Evolutionary conservation across 2,329 filamentous ascomycete species (phyloP).

Genomic region (Mycosphaerella sp.): DNA sequence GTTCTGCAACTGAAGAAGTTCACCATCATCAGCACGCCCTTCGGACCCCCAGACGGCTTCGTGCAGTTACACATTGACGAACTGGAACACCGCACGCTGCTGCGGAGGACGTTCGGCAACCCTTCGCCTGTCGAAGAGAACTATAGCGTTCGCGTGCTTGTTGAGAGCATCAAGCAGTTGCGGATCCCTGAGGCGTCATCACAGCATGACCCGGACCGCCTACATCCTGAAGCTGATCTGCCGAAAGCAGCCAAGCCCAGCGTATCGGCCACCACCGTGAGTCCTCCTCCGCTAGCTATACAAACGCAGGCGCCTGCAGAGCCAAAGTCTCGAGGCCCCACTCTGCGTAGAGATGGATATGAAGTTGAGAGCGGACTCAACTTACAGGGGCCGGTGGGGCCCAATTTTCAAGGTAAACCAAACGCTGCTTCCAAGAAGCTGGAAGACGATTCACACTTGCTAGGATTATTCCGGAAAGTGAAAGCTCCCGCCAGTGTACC

Average conservation of each 20-base stretch:
- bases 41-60: conserved; percentile 23
- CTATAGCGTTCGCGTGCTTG: conserved; percentile 13
- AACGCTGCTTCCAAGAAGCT: background rate
- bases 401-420: background rate
- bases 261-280: background rate
- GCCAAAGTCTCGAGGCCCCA: conserved; percentile 16
- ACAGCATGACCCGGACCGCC: conserved; percentile 1
- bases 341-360: conserved; percentile 22
- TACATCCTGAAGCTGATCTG: background rate
- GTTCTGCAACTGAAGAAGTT: conserved; percentile 21
- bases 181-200: conserved; percentile 7
- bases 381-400: conserved; percentile 20
- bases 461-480: background rate
- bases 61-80: conserved; percentile 27
- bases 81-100: conserved; percentile 25
- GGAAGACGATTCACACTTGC: background rate
- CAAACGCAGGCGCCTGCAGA: background rate
- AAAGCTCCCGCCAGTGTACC: background rate
- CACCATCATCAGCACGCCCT: conserved; percentile 27
- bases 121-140: conserved; percentile 20
- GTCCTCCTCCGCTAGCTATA: background rate
- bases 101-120: conserved; percentile 22
- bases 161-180: conserved; percentile 21
- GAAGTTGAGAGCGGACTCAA: conserved; percentile 26
- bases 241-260: background rate